Evolutionary conservation across 140 eudicot genomes (phyloP), one percentile per base, ranked within the genome.

Genomic region (Ambrosia hybrid): DNA sequence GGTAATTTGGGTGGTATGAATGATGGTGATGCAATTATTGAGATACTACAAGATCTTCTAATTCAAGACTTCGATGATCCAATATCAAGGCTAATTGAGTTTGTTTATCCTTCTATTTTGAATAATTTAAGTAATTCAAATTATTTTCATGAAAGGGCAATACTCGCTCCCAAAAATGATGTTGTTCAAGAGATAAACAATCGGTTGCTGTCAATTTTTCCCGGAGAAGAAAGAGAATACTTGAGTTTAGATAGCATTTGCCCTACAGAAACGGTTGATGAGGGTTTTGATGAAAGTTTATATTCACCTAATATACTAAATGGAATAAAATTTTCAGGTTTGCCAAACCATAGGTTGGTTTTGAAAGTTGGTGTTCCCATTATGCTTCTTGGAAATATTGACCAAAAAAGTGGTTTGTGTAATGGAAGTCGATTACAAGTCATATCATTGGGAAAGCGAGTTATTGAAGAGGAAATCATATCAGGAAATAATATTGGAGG

Each of bases 351-450:
- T 55, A 14, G 60, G 26, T 55, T 55, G 15, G 60, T 55, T 7
- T 55, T 55, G n/a, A 55, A 55, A 7, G 60, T 15, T 0, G 33
- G 60, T 15, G 33, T 15, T 55, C 33, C 33, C 3, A 8, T 55
- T 55, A 55, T 55, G 60, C 60, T 55, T 55, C 60, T 55, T 14
- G 14, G 30, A 55, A 14, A 55, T 55, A 6, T 55, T 55, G 60
- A 55, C 11, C 33, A 4, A 55, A 55, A 55, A 55, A 15, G 16
- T 3, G 33, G 60, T 1, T 15, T 55, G 30, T 55, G 60, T 55
- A 55, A n/a, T 7, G 30, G 30, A 55, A 55, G 33, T 55, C 26
- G 30, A 55, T 55, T 55, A 55, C 7, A 48, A 12, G 53, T 10
- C 13, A 12, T 48, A 3, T 48, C 11, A 6, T 48, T 48, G 53